Conservation (phyloP, 1,284 basidiomycete genomes). For the Ceratobasidium theobromae region DNA sequence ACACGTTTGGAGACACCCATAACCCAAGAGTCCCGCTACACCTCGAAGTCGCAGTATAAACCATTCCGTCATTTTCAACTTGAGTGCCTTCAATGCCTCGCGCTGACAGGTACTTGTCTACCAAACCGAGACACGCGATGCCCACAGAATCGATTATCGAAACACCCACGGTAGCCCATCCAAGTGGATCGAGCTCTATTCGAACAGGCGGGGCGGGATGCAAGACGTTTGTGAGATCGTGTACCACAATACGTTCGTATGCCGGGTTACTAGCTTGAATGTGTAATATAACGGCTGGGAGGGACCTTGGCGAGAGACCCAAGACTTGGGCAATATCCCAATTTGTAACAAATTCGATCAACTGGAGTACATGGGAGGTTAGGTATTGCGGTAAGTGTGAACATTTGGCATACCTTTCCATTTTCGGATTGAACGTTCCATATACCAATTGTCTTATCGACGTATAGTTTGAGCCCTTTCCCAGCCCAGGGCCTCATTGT, state of each 20-base stretch:
- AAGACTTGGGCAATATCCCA: conserved; percentile 26
- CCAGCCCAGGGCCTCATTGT: conserved; percentile 26
- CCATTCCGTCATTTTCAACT: not conserved
- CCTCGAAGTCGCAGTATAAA: not conserved
- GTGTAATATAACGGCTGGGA: conserved; percentile 8
- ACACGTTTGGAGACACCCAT: not conserved
- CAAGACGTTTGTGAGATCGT: not conserved
- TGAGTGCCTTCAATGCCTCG: conserved; percentile 15
- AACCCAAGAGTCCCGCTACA: conserved; percentile 28
- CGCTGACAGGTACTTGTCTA: conserved; percentile 34
- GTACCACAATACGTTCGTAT: conserved; percentile 10
- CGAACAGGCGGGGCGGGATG: conserved; percentile 11
- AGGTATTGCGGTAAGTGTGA: not conserved
- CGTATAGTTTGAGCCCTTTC: conserved; percentile 33
- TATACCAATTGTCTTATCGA: conserved; percentile 27
- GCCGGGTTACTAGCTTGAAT: conserved; percentile 25
- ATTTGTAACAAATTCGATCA: conserved; percentile 28
- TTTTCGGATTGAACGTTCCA: conserved; percentile 34
- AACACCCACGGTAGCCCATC: conserved; percentile 27
- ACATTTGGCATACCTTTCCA: conserved; percentile 11
- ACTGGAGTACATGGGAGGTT: not conserved
- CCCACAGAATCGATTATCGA: not conserved
- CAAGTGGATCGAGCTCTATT: conserved; percentile 33
- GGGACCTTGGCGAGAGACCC: not conserved
- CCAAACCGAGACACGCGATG: conserved; percentile 30